Conservation (phyloP, 305 asterid species). For the Rubia tinctorum region DNA sequence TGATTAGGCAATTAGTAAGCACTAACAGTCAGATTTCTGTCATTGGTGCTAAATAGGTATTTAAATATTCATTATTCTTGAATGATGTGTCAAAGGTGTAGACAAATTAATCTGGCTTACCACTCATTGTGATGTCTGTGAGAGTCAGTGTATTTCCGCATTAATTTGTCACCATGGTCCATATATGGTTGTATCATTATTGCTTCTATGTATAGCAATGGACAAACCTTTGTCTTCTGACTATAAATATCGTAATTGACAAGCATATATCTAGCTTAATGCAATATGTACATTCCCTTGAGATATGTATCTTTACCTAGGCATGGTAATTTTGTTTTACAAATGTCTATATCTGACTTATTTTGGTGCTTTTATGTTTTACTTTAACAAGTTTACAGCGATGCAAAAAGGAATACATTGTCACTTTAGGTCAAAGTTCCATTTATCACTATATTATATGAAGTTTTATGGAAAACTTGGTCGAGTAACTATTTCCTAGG, state of each 20-base stretch:
- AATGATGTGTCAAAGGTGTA: background rate
- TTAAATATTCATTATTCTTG: background rate
- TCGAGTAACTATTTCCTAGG: background rate
- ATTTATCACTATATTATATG: no score
- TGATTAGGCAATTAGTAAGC: background rate
- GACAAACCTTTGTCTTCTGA: background rate
- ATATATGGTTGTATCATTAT: background rate
- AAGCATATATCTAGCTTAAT: background rate
- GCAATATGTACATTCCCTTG: background rate
- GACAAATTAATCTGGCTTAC: background rate
- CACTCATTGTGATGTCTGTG: background rate
- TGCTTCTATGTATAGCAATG: background rate
- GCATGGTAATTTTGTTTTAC: background rate
- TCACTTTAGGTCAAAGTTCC: no score
- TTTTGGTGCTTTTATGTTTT: background rate
- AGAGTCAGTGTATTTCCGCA: background rate
- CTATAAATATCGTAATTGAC: background rate
- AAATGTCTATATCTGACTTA: background rate
- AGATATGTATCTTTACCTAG: background rate
- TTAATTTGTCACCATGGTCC: background rate
- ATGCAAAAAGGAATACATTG: background rate
- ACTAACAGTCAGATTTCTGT: background rate
- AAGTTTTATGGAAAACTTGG: background rate
- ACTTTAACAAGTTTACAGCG: background rate
- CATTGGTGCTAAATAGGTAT: background rate